A percentile compares a stretch with the other conserved stretches of the same genome.
These are phyloP conservation scores for Malassezia japonica DNA, from an alignment of 1,284 basidiomycete genomes.

Conservation along the genomic window DNA sequence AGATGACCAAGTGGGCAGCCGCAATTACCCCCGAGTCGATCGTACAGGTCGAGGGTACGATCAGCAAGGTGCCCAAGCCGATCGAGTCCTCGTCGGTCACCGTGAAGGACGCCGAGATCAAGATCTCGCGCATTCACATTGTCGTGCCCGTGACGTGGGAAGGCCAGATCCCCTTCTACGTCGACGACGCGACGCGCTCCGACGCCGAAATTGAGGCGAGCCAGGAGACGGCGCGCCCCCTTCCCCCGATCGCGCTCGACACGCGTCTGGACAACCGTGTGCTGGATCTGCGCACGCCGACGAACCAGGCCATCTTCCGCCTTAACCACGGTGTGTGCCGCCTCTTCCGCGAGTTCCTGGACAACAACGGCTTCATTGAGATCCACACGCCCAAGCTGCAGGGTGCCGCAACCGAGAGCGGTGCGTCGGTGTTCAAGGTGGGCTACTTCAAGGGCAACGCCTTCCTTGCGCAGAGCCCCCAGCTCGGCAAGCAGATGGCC, in stretches of 20 bases:
- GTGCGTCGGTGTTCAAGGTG: constrained; percentile 94
- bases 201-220: constrained; percentile 62
- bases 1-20: constrained; percentile 92
- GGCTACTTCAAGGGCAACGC: constrained; percentile 94
- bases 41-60: constrained; percentile 69
- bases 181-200: constrained; percentile 82
- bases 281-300: constrained; percentile 83
- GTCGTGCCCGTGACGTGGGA: constrained; percentile 62
- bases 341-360: constrained; percentile 78
- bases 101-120: constrained; percentile 77
- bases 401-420: constrained; percentile 91
- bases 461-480: constrained; percentile 90
- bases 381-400: constrained; percentile 97
- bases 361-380: constrained; percentile 69
- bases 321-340: constrained; percentile 78
- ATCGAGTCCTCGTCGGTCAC: constrained; percentile 80
- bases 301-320: constrained; percentile 92
- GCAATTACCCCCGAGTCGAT: constrained; percentile 76
- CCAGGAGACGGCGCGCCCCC: constrained; percentile 42
- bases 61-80: constrained; percentile 61
- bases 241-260: constrained; percentile 52
- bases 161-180: constrained; percentile 66
- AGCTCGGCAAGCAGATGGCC: constrained; percentile 97
- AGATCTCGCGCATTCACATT: constrained; percentile 73
- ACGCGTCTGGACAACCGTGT: constrained; percentile 92